Evolutionary conservation across 352 stramenopile species (phyloP).

Genomic region (Phytophthora meadii): DNA sequence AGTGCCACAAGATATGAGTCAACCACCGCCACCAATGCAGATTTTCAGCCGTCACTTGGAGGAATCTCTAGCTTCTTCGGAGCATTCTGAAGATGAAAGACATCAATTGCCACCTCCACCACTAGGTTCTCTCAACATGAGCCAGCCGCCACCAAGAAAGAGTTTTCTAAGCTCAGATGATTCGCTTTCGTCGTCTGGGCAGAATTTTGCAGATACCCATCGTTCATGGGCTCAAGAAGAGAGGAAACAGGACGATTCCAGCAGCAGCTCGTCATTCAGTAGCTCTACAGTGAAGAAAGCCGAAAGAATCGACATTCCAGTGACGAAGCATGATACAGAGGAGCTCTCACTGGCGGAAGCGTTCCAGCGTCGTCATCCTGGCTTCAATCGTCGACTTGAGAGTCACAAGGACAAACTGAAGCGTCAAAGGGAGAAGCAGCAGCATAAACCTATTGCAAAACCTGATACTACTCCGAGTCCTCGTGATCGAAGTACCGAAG

Average conservation of each 20-base stretch:
- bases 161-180: neutral
- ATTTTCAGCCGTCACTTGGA: neutral
- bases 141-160: slow-evolving; percentile 37
- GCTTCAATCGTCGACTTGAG: slow-evolving; percentile 49
- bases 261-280: slow-evolving; percentile 10
- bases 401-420: slow-evolving; percentile 39
- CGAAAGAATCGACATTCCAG: slow-evolving; percentile 25
- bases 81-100: neutral
- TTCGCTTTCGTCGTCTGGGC: slow-evolving; percentile 15
- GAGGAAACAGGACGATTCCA: slow-evolving; percentile 26
- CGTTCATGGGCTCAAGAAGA: slow-evolving; percentile 35
- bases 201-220: slow-evolving; percentile 1
- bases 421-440: slow-evolving; percentile 37
- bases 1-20: slow-evolving; percentile 53
- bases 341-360: slow-evolving; percentile 60
- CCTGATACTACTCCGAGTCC: neutral
- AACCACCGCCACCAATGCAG: slow-evolving; percentile 43
- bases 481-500: neutral
- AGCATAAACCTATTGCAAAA: slow-evolving; percentile 9
- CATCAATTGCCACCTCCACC: slow-evolving; percentile 41
- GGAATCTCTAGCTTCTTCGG: slow-evolving; percentile 16
- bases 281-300: slow-evolving; percentile 21
- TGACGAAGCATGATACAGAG: slow-evolving; percentile 15
- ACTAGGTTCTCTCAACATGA: slow-evolving; percentile 54
- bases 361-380: slow-evolving; percentile 64